phyloP scores from a whole-genome alignment of 2,329 filamentous ascomycete species.

The Aspergillus ruber region DNA sequence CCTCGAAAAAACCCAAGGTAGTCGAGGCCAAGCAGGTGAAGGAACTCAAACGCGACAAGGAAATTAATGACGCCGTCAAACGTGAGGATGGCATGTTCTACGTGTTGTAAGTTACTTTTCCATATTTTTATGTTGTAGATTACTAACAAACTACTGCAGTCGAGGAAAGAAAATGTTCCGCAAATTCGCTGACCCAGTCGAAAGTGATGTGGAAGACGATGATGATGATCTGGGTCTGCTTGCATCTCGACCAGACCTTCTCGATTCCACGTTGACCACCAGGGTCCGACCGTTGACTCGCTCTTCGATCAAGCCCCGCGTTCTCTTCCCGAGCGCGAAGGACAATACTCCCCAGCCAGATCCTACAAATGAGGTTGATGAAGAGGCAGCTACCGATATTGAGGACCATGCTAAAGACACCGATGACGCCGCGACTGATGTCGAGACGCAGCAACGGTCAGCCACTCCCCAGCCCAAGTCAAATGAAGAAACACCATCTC shows the following conservation, averaged over 20 bases:
- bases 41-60: constrained; percentile 27
- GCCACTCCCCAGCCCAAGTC: constrained; percentile 18
- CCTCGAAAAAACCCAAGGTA: constrained; percentile 34
- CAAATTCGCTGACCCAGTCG: constrained; percentile 43
- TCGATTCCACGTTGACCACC: constrained; percentile 23
- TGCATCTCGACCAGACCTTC: constrained; percentile 32
- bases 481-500: constrained; percentile 22
- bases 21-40: constrained; percentile 23
- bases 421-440: constrained; percentile 7
- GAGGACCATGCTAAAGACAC: constrained; percentile 32
- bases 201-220: constrained; percentile 36
- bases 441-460: constrained; percentile 12
- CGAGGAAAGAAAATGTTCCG: constrained; percentile 58
- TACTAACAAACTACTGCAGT: constrained; percentile 35
- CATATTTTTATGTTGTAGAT: neutral
- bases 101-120: constrained; percentile 52
- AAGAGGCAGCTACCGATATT: constrained; percentile 52
- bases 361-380: constrained; percentile 37
- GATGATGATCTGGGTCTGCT: constrained; percentile 39
- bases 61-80: constrained; percentile 46
- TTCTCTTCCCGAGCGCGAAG: constrained; percentile 50
- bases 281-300: constrained; percentile 49
- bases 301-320: constrained; percentile 53
- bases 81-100: constrained; percentile 55
- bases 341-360: constrained; percentile 34